Conservation (phyloP, 148 eudicot species). For the Arbutus unedo region DNA sequence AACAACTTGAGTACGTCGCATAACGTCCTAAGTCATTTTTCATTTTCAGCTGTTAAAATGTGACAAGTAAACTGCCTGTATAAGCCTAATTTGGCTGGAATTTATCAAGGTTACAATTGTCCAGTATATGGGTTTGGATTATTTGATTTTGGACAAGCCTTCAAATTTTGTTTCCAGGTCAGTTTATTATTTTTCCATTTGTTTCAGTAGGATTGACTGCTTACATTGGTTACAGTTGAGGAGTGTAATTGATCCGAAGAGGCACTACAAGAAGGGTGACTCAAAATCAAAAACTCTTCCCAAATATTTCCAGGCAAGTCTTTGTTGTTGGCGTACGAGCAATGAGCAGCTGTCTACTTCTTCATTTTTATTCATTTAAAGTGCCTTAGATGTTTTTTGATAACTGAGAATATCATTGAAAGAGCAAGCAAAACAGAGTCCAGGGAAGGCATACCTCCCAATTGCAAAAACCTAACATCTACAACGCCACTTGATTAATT, state of each 20-base stretch:
- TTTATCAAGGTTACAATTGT: constrained; percentile 3
- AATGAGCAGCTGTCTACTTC: not conserved
- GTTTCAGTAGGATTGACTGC: not conserved
- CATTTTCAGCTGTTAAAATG: not conserved
- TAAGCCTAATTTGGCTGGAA: not conserved
- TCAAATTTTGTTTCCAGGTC: not conserved
- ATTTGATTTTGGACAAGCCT: not conserved
- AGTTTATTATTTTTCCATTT: not conserved
- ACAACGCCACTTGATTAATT: not conserved
- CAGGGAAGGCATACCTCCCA: no score
- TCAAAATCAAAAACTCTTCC: constrained; percentile 67
- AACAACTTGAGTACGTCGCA: not conserved
- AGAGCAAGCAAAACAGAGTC: no score
- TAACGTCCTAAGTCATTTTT: not conserved
- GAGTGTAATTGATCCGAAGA: constrained; percentile 85
- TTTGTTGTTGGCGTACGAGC: not conserved
- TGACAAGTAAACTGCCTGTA: not conserved
- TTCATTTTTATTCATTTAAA: not conserved
- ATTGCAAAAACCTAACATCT: no score
- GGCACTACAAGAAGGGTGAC: constrained; percentile 92
- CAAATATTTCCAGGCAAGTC: constrained; percentile 78
- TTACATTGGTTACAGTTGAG: constrained; percentile 54
- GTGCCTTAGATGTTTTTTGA: no score
- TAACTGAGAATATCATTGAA: no score
- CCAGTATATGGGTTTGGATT: not conserved